These are phyloP conservation scores for Zymoseptoria tritici DNA, from an alignment of 2,329 filamentous ascomycete species.

Conservation along the genomic window DNA sequence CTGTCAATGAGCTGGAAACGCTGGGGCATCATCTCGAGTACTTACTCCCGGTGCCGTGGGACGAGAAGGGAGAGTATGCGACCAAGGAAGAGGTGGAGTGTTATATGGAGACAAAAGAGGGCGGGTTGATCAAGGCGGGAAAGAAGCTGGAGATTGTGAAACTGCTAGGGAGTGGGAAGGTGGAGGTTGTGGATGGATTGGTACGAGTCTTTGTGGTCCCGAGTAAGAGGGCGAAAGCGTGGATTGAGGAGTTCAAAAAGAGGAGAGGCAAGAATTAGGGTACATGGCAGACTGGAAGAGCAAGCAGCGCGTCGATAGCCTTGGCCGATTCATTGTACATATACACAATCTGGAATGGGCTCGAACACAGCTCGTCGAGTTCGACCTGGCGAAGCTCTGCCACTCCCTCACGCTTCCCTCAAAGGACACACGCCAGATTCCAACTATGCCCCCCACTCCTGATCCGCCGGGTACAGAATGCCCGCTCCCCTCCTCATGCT, in stretches of 20 bases:
- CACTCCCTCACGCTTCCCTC: not conserved
- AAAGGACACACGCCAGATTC: too few relatives aligned
- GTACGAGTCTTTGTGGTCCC: constrained; percentile 79
- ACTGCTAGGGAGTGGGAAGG: constrained; percentile 65
- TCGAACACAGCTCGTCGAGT: not conserved
- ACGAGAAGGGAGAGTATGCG: constrained; percentile 59
- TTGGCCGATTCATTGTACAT: not conserved
- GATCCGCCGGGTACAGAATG: constrained; percentile 36
- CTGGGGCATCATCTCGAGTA: constrained; percentile 74
- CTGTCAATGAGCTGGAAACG: constrained; percentile 68
- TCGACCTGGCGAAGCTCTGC: not conserved
- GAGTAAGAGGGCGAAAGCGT: constrained; percentile 58
- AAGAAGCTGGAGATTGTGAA: constrained; percentile 73
- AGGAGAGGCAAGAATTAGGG: constrained; percentile 42
- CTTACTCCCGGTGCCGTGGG: constrained; percentile 86
- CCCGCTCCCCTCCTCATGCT: constrained; percentile 39
- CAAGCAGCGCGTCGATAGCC: not conserved
- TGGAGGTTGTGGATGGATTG: constrained; percentile 81
- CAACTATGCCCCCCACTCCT: too few relatives aligned
- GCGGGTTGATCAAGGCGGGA: constrained; percentile 81
- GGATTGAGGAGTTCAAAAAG: constrained; percentile 78
- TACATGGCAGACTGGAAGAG: not conserved
- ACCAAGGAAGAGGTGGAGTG: constrained; percentile 61
- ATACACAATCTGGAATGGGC: not conserved
- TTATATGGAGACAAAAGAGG: constrained; percentile 74